Conservation (phyloP, 1,139 yeast genomes). For the Taiozyma sp. region DNA sequence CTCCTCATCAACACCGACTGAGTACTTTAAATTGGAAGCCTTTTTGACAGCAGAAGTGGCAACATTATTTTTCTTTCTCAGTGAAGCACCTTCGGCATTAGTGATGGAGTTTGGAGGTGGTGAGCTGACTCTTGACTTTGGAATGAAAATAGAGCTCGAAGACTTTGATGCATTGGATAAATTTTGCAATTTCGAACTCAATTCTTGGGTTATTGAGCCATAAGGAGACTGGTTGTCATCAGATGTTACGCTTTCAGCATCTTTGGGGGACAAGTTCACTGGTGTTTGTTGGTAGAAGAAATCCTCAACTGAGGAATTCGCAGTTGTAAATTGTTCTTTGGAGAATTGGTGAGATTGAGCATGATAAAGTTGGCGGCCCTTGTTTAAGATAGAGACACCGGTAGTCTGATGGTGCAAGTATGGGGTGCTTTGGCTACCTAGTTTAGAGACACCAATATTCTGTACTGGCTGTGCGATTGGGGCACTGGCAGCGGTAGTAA, state of each 20-base stretch:
- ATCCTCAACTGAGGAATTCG: constrained; percentile 21
- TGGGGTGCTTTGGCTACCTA: neutral
- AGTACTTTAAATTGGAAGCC: constrained; percentile 13
- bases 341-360: neutral
- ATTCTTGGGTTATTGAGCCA: constrained; percentile 7
- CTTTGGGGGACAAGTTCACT: constrained; percentile 6
- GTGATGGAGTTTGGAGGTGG: constrained; percentile 14
- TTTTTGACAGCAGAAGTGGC: constrained; percentile 2
- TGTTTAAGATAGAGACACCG: neutral
- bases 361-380: neutral
- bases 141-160: constrained; percentile 17
- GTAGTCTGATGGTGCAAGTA: neutral
- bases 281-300: constrained; percentile 14
- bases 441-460: neutral
- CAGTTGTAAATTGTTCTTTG: constrained; percentile 7
- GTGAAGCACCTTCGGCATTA: neutral
- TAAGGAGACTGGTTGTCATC: neutral
- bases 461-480: neutral
- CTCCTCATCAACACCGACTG: constrained; percentile 8
- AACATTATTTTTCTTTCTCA: neutral
- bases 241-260: neutral
- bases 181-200: constrained; percentile 5
- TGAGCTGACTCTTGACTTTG: constrained; percentile 21
- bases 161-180: constrained; percentile 3
- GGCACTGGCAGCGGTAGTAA: neutral